phyloP scores from a whole-genome alignment of 2,329 filamentous ascomycete genomes.

The Xylaria sp. region DNA sequence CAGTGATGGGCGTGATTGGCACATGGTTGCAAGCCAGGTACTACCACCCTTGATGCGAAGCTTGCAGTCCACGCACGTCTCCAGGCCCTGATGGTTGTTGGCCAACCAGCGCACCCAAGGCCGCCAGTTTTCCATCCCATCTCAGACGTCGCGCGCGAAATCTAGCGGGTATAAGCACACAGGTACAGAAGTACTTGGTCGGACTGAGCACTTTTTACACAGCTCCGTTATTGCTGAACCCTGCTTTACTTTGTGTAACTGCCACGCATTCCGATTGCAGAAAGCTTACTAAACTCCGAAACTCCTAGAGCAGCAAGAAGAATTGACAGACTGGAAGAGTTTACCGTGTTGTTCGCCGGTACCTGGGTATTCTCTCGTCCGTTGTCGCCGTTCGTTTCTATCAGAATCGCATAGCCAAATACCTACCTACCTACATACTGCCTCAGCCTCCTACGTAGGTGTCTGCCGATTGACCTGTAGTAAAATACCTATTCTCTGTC shows the following conservation, averaged over 20 bases:
- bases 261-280: slow-evolving; percentile 26
- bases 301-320: slow-evolving; percentile 7
- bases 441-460: slow-evolving; percentile 1
- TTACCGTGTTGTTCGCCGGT: slow-evolving; percentile 19
- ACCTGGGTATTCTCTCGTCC: slow-evolving; percentile 2
- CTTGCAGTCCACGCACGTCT: slow-evolving; percentile 23
- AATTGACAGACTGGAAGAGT: not conserved
- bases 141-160: slow-evolving; percentile 15
- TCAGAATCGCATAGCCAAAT: slow-evolving; percentile 10
- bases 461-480: slow-evolving; percentile 40
- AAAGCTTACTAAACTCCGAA: slow-evolving; percentile 14
- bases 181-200: not conserved
- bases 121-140: slow-evolving; percentile 22
- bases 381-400: slow-evolving; percentile 2
- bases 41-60: slow-evolving; percentile 11
- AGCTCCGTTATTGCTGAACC: slow-evolving; percentile 16
- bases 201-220: not conserved
- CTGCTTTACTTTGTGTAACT: slow-evolving; percentile 34
- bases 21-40: slow-evolving; percentile 5
- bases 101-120: slow-evolving; percentile 23
- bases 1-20: slow-evolving; percentile 28
- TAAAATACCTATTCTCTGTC: slow-evolving; percentile 43
- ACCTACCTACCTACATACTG: not conserved
- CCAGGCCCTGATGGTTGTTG: slow-evolving; percentile 24
- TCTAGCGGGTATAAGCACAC: slow-evolving; percentile 11